These are phyloP conservation scores for Candida ovalis DNA, from an alignment of 805 yeast genomes.

Conservation along the genomic window DNA sequence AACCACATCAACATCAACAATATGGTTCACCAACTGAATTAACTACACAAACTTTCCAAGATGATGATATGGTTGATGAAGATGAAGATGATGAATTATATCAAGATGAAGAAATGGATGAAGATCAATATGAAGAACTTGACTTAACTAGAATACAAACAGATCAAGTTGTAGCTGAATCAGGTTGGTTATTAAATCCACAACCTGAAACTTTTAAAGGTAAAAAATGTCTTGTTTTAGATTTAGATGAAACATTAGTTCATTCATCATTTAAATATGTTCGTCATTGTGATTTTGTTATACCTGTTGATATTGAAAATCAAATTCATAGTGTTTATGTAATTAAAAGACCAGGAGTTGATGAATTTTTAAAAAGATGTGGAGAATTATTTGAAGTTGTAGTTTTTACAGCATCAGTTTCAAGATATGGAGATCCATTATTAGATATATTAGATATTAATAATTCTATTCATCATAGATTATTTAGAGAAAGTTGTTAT, in stretches of 20 bases:
- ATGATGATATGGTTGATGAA: conserved; percentile 3
- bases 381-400: conserved; percentile 91
- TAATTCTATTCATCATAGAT: conserved; percentile 77
- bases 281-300: conserved; percentile 91
- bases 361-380: conserved; percentile 78
- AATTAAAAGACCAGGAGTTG: conserved; percentile 97
- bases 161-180: conserved; percentile 64
- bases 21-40: neutral
- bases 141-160: conserved; percentile 66
- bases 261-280: conserved; percentile 92
- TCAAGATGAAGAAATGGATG: conserved; percentile 18
- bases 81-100: conserved; percentile 7
- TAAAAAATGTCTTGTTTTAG: conserved; percentile 85
- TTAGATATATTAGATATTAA: conserved; percentile 81
- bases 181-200: conserved; percentile 64
- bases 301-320: conserved; percentile 94
- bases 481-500: conserved; percentile 92
- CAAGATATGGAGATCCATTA: conserved; percentile 94
- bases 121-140: conserved; percentile 30
- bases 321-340: conserved; percentile 93
- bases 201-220: conserved; percentile 46
- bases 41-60: neutral
- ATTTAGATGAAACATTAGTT: conserved; percentile 93
- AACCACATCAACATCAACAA: too few relatives aligned
- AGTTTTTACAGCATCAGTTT: conserved; percentile 93